These are phyloP conservation scores for Cyberlindnera saturnus DNA, from an alignment of 805 yeast species.

Conservation along the genomic window DNA sequence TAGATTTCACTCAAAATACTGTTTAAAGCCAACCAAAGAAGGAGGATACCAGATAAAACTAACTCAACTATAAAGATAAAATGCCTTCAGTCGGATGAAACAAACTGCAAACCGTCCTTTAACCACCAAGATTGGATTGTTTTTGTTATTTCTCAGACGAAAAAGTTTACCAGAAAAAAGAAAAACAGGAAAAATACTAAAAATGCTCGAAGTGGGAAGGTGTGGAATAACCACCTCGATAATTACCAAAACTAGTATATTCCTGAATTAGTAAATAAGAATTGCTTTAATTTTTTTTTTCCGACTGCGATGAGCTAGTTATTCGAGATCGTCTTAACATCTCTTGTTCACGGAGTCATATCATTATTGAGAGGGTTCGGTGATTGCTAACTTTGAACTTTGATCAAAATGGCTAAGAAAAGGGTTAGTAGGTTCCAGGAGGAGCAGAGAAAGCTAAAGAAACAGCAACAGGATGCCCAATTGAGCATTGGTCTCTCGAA, in stretches of 20 bases:
- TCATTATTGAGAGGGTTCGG: background rate
- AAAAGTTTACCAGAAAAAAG: background rate
- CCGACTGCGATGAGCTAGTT: too few relatives aligned
- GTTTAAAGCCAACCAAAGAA: background rate
- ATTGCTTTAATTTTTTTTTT: background rate
- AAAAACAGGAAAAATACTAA: background rate
- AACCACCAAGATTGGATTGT: too few relatives aligned
- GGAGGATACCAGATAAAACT: too few relatives aligned
- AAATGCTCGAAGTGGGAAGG: background rate
- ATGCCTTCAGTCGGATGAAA: too few relatives aligned
- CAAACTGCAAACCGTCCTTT: too few relatives aligned
- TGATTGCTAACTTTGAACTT: background rate
- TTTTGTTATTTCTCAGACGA: background rate
- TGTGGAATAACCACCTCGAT: background rate
- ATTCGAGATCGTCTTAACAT: too few relatives aligned
- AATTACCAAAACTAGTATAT: background rate
- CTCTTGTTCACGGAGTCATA: background rate
- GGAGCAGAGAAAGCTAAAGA: conserved; percentile 22
- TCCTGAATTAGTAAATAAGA: background rate
- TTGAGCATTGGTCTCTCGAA: conserved; percentile 21
- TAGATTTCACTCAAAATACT: background rate
- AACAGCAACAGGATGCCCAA: conserved; percentile 18
- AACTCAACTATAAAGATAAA: too few relatives aligned
- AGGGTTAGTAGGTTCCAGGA: conserved; percentile 31
- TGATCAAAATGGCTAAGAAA: conserved; percentile 30